Evolutionary conservation across 768 basidiomycete species (phyloP).

Genomic region (Hypholoma sublateritium): DNA sequence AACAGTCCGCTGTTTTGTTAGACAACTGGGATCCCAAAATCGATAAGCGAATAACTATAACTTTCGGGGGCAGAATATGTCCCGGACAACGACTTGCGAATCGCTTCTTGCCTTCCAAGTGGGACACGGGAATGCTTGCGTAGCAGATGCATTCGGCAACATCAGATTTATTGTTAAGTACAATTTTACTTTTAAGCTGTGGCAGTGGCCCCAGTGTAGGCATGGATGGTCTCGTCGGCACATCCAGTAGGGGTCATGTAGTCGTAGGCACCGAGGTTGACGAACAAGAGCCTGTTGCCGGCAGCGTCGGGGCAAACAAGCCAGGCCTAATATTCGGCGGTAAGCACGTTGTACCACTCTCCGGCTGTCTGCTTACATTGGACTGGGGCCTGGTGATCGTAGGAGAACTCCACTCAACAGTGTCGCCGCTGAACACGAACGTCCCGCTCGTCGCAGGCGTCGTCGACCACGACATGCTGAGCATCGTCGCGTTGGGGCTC

Average conservation of each 20-base stretch:
- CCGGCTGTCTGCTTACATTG: slow-evolving; percentile 36
- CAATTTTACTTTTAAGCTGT: slow-evolving; percentile 6
- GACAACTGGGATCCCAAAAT: too few species aligned
- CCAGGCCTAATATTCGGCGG: slow-evolving; percentile 42
- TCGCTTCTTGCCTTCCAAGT: too few species aligned
- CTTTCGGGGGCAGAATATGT: too few species aligned
- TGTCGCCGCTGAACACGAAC: slow-evolving; percentile 60
- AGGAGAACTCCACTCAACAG: slow-evolving; percentile 55
- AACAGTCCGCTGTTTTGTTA: too few species aligned
- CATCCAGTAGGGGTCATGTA: slow-evolving; percentile 61
- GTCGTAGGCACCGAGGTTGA: slow-evolving; percentile 55
- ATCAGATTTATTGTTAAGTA: neutral
- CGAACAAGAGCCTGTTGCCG: slow-evolving; percentile 42
- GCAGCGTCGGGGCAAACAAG: slow-evolving; percentile 52
- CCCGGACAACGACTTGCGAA: too few species aligned
- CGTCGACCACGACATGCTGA: slow-evolving; percentile 48
- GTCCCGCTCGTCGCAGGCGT: slow-evolving; percentile 46
- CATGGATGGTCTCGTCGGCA: slow-evolving; percentile 60
- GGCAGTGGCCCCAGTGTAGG: slow-evolving; percentile 51
- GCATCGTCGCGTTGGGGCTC: slow-evolving; percentile 45
- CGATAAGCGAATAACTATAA: too few species aligned
- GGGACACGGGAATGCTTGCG: too few species aligned
- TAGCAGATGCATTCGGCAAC: neutral
- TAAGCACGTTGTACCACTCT: neutral
- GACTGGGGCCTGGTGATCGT: slow-evolving; percentile 48